Base-by-base conservation (phyloP, 1,284 basidiomycete genomes). In the Tetrapyrgos nigripes region DNA sequence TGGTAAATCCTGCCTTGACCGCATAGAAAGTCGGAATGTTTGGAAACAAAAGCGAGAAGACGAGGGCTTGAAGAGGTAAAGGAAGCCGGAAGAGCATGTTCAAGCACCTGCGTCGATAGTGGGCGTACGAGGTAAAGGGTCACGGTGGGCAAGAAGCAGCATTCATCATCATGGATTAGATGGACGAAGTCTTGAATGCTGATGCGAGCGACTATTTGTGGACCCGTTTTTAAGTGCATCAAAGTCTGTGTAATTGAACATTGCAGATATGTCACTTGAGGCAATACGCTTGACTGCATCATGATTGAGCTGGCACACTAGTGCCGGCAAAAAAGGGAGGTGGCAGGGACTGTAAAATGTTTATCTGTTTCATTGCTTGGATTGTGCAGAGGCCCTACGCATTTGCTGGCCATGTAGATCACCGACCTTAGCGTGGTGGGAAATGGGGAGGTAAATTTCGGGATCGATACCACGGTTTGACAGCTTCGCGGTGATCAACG, bases 1-100 rank as follows among this genome's bases (percentile, higher is more conserved):
- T 79, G 21, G 23, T 46, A 19, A 55, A 24, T 48, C 23, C 40
- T 1, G 33, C 37, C 29, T 24, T 21, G n/a, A 48, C 44, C 11
- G 3, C 17, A 23, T 28, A 23, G 27, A 37, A 13, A 10, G 21
- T n/a, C n/a, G n/a, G n/a, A n/a, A n/a, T n/a, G n/a, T n/a, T n/a
- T 8, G 37, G 26, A n/a, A 37, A 40, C 21, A 56, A 19, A 28
- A 59, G 33, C 21, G 53, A 24, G 31, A 52, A 26, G 13, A 60
- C 37, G 21, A 60, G 27, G 10, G 48, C 31, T n/a, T 33, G 44
- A 13, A 52, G 57, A 5, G 45, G 27, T 26, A 48, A 31, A n/a
- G 45, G 57, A 19, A 53, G 45, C 33, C 24, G 19, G 33, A 50
- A 33, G 37, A 40, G 19, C 37, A 40, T 40, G 37, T 40, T 40